phyloP scores from a whole-genome alignment of 805 yeast genomes.

The Hagleromyces aurorensis region DNA sequence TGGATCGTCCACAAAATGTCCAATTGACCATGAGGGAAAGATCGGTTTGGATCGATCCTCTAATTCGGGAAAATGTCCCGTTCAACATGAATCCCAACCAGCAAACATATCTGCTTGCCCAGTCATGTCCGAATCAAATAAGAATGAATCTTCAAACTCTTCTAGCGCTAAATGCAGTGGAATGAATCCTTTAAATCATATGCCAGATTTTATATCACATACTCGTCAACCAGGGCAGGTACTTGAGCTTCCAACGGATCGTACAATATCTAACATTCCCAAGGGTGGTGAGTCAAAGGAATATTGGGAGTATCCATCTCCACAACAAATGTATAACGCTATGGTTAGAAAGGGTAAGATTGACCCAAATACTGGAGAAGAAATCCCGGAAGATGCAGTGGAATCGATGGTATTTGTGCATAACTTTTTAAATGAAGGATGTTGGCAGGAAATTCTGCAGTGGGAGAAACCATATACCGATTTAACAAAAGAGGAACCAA shows the following conservation, averaged over 20 bases:
- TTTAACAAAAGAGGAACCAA: conserved; percentile 52
- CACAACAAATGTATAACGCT: conserved; percentile 98
- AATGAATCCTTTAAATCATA: conserved; percentile 78
- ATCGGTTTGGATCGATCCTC: no score
- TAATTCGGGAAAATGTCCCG: conserved; percentile 5
- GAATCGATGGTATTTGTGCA: conserved; percentile 96
- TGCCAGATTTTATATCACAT: conserved; percentile 63
- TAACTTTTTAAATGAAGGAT: conserved; percentile 92
- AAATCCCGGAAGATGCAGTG: conserved; percentile 89
- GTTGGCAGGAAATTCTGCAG: conserved; percentile 87
- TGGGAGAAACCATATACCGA: conserved; percentile 80
- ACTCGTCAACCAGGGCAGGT: conserved; percentile 73
- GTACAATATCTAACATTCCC: conserved; percentile 82
- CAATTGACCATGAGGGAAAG: no score
- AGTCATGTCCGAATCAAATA: conserved; percentile 32
- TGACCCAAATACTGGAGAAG: conserved; percentile 42
- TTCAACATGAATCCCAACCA: conserved; percentile 24
- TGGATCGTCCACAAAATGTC: not conserved
- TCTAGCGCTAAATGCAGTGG: no score
- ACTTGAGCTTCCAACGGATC: conserved; percentile 67
- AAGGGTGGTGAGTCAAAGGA: conserved; percentile 64
- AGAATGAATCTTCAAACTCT: conserved; percentile 7
- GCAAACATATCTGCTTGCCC: conserved; percentile 37
- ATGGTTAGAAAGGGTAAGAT: conserved; percentile 88
- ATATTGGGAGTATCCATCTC: conserved; percentile 97